Conservation (phyloP, 768 basidiomycete genomes). For the Lactifluus rugatus region DNA sequence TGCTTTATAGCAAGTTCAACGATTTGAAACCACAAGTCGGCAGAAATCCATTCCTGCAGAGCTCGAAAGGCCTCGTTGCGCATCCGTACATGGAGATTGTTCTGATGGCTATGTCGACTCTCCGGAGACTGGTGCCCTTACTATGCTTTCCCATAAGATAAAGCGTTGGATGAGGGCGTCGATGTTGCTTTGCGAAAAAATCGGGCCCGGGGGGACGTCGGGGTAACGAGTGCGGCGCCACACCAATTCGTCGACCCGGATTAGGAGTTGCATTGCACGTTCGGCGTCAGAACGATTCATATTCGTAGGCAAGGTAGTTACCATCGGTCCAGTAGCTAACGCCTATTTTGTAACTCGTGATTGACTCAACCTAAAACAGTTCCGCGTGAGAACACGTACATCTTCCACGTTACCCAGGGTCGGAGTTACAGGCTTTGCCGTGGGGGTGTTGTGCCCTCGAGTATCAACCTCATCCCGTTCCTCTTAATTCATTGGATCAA, state of each 20-base stretch:
- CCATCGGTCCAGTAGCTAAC: not conserved
- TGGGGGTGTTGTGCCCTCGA: not conserved
- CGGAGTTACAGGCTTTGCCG: not conserved
- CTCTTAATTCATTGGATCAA: not conserved
- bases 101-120: not conserved
- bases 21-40: not conserved
- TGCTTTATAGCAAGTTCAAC: not conserved
- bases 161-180: conserved; percentile 15
- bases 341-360: conserved; percentile 10
- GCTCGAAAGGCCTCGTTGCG: not conserved
- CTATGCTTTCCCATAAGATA: conserved; percentile 18
- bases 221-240: conserved; percentile 19
- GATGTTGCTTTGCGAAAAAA: conserved; percentile 17
- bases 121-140: conserved; percentile 14
- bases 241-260: conserved; percentile 17
- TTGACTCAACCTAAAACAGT: not conserved
- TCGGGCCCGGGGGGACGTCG: conserved; percentile 1
- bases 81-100: not conserved
- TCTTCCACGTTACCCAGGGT: conserved; percentile 2
- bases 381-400: conserved; percentile 1
- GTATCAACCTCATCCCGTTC: not conserved
- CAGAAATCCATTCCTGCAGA: not conserved
- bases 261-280: conserved; percentile 16
- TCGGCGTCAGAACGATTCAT: conserved; percentile 2
- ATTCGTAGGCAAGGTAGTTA: not conserved